These are phyloP conservation scores for Coprinellus micaceus DNA, from an alignment of 768 basidiomycete genomes.

Conservation along the genomic window DNA sequence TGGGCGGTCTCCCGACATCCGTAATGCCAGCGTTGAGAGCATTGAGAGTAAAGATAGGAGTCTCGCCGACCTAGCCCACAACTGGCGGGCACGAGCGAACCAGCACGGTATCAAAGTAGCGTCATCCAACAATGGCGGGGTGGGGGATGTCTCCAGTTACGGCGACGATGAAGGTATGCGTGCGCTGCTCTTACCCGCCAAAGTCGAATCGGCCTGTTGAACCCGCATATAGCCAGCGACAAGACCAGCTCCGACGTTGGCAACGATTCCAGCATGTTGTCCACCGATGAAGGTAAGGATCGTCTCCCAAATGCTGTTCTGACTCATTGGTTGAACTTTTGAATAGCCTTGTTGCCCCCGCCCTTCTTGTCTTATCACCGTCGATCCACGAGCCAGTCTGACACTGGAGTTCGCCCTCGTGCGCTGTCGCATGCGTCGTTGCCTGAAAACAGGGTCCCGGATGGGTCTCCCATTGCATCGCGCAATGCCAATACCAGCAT, in stretches of 20 bases:
- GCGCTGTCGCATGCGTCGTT: slow-evolving; percentile 54
- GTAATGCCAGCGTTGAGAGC: slow-evolving; percentile 15
- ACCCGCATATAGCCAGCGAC: slow-evolving; percentile 52
- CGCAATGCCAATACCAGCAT: slow-evolving; percentile 25
- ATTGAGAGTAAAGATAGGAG: slow-evolving; percentile 37
- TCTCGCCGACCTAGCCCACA: slow-evolving; percentile 59
- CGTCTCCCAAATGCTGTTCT: neutral
- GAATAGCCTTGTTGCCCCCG: slow-evolving; percentile 51
- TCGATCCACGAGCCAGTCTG: slow-evolving; percentile 25
- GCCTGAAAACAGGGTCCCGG: slow-evolving; percentile 15
- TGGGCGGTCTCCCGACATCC: slow-evolving; percentile 44
- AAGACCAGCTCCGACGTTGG: slow-evolving; percentile 44
- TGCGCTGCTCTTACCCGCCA: slow-evolving; percentile 16
- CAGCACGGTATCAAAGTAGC: slow-evolving; percentile 71
- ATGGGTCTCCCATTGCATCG: slow-evolving; percentile 31
- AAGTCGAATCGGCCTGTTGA: slow-evolving; percentile 24
- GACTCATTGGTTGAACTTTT: slow-evolving; percentile 13
- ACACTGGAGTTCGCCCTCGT: slow-evolving; percentile 37
- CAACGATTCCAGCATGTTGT: slow-evolving; percentile 44
- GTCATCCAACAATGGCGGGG: slow-evolving; percentile 27
- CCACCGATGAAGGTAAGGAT: slow-evolving; percentile 47
- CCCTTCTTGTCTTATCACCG: slow-evolving; percentile 45
- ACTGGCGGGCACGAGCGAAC: slow-evolving; percentile 69
- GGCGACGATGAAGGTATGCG: slow-evolving; percentile 44
- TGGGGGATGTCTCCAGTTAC: slow-evolving; percentile 46